These are phyloP conservation scores for Thalassiosira livingstoniorum DNA, from an alignment of 352 stramenopile species.

Conservation along the genomic window DNA sequence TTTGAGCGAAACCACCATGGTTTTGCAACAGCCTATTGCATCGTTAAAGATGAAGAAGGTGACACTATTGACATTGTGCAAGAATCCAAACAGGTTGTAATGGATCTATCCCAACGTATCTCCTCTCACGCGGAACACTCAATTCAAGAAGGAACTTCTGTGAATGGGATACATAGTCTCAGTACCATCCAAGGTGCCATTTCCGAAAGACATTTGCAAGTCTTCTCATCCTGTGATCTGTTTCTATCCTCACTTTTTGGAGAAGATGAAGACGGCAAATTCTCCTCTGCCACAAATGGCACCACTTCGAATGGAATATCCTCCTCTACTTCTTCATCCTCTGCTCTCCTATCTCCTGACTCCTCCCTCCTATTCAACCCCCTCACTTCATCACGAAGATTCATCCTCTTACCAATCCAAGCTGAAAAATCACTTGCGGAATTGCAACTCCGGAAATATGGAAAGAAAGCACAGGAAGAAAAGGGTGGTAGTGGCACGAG, in stretches of 20 bases:
- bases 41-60: background rate
- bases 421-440: slow-evolving; percentile 78
- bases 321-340: slow-evolving; percentile 33
- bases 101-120: slow-evolving; percentile 37
- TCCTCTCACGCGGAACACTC: slow-evolving; percentile 27
- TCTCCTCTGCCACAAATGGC: slow-evolving; percentile 7
- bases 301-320: slow-evolving; percentile 18
- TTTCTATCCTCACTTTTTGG: slow-evolving; percentile 80
- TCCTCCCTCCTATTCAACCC: slow-evolving; percentile 69
- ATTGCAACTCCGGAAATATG: slow-evolving; percentile 79
- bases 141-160: slow-evolving; percentile 33
- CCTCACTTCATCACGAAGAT: slow-evolving; percentile 76
- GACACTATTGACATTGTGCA: slow-evolving; percentile 18
- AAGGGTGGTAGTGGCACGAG: slow-evolving; percentile 50
- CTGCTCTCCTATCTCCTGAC: slow-evolving; percentile 32
- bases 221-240: slow-evolving; percentile 72
- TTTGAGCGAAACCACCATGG: slow-evolving; percentile 66
- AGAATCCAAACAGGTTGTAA: slow-evolving; percentile 42
- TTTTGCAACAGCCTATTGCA: slow-evolving; percentile 15
- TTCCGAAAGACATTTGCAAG: slow-evolving; percentile 62
- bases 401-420: slow-evolving; percentile 81
- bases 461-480: slow-evolving; percentile 64
- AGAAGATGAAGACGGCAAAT: slow-evolving; percentile 43
- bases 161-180: no score
- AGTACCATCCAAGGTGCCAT: slow-evolving; percentile 54